Evolutionary conservation across 805 yeast genomes (phyloP).

Genomic region (Millerozyma acaciae): DNA sequence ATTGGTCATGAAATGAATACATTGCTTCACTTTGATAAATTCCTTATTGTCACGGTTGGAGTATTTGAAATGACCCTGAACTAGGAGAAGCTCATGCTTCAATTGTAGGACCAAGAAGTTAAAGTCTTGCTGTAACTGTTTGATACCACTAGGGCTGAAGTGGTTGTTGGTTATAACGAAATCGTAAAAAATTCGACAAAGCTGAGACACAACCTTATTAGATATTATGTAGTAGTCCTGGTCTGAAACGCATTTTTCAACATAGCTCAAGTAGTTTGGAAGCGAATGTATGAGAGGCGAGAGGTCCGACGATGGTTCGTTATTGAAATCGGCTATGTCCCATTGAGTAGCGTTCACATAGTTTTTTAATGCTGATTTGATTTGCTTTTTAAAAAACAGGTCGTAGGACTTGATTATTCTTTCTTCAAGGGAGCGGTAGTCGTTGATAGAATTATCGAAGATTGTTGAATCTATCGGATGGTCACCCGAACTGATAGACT

Average conservation of each 20-base stretch:
- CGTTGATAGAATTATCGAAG: constrained; percentile 23
- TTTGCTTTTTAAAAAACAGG: constrained; percentile 31
- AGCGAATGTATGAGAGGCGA: constrained; percentile 18
- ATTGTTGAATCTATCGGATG: constrained; percentile 20
- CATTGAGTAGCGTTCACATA: constrained; percentile 37
- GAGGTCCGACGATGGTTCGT: constrained; percentile 20
- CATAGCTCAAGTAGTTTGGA: constrained; percentile 22
- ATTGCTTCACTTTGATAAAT: constrained; percentile 24
- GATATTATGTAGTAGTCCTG: constrained; percentile 29
- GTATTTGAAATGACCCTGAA: constrained; percentile 5
- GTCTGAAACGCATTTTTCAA: constrained; percentile 20
- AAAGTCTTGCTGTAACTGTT: constrained; percentile 31
- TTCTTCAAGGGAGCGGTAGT: constrained; percentile 19
- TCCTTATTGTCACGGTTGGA: constrained; percentile 21
- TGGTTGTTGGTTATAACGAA: constrained; percentile 38
- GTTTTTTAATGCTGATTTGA: constrained; percentile 26
- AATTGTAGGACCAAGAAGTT: constrained; percentile 16
- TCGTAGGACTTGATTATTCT: constrained; percentile 20
- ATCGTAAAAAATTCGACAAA: constrained; percentile 29
- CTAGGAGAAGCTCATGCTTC: constrained; percentile 16
- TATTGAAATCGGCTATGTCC: constrained; percentile 16
- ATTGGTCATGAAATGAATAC: constrained; percentile 24
- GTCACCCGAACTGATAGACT: constrained; percentile 12
- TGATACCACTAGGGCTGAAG: constrained; percentile 28
- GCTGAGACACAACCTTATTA: constrained; percentile 22